A percentile compares a stretch with the other conserved stretches of the same genome.
Evolutionary conservation across 768 basidiomycete species (phyloP).

Genomic region (Amylocystis lapponica): DNA sequence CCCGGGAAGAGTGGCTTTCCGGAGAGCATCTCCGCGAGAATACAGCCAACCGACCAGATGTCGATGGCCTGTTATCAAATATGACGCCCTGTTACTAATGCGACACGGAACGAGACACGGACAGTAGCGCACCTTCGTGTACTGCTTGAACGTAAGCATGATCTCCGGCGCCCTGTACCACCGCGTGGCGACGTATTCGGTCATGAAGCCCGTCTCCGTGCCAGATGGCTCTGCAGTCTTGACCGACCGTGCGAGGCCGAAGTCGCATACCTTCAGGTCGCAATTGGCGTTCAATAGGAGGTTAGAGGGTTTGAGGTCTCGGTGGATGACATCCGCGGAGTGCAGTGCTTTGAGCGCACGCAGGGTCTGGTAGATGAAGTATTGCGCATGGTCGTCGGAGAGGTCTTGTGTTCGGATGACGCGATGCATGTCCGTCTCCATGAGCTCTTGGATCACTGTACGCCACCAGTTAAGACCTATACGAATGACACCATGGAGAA

Average conservation of each 20-base stretch:
- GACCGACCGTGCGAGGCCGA: conserved; percentile 89
- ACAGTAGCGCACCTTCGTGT: conserved; percentile 69
- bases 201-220: conserved; percentile 72
- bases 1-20: conserved; percentile 97
- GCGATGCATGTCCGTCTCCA: conserved; percentile 96
- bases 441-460: conserved; percentile 83
- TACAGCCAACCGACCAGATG: conserved; percentile 84
- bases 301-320: conserved; percentile 96
- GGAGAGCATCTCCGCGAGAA: conserved; percentile 94
- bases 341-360: conserved; percentile 95
- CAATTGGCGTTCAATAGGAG: conserved; percentile 97
- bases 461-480: neutral
- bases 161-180: conserved; percentile 99
- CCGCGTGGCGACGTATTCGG: conserved; percentile 95
- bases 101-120: conserved; percentile 11
- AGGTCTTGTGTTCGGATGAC: conserved; percentile 94
- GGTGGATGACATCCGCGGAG: conserved; percentile 92
- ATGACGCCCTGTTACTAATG: conserved; percentile 28
- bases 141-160: conserved; percentile 99
- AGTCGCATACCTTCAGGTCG: conserved; percentile 93
- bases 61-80: conserved; percentile 59
- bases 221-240: conserved; percentile 82
- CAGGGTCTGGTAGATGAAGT: conserved; percentile 91
- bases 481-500: neutral
- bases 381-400: conserved; percentile 92